Evolutionary conservation across 2,329 filamentous ascomycete genomes (phyloP).

Genomic region (Penicillium expansum): DNA sequence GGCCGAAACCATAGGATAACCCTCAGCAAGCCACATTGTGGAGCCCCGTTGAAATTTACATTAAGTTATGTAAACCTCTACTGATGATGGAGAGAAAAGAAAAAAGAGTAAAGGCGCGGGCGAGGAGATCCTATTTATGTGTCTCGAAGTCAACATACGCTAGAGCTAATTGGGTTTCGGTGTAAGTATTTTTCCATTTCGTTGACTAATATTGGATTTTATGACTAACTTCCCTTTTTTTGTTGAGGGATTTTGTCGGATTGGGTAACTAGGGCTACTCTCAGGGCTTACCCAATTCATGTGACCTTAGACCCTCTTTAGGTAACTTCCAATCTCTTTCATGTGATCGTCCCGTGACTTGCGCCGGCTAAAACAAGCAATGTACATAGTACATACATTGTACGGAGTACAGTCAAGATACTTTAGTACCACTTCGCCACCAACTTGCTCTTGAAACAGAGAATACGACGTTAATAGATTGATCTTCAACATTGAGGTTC

Average conservation of each 20-base stretch:
- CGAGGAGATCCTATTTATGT: conserved; percentile 31
- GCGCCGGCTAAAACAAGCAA: neutral
- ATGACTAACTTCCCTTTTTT: neutral
- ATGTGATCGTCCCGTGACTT: conserved; percentile 4
- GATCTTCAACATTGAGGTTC: neutral
- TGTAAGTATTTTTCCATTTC: conserved; percentile 3
- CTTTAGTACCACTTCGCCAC: neutral
- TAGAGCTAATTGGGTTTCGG: conserved; percentile 26
- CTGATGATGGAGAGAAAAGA: conserved; percentile 49
- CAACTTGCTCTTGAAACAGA: neutral
- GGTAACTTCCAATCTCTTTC: neutral
- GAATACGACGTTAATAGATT: neutral
- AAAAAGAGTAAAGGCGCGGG: conserved; percentile 30
- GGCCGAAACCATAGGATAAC: conserved; percentile 46
- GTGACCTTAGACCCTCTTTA: neutral
- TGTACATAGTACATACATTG: neutral
- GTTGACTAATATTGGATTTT: conserved; percentile 1
- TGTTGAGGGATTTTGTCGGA: neutral
- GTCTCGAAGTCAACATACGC: conserved; percentile 8
- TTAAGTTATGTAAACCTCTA: conserved; percentile 53
- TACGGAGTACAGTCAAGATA: neutral
- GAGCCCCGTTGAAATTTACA: conserved; percentile 49
- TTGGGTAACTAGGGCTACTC: neutral
- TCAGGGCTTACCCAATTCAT: neutral
- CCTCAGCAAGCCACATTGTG: conserved; percentile 51